phyloP scores from a whole-genome alignment of 2,329 filamentous ascomycete genomes.

The Diaporthe eres region DNA sequence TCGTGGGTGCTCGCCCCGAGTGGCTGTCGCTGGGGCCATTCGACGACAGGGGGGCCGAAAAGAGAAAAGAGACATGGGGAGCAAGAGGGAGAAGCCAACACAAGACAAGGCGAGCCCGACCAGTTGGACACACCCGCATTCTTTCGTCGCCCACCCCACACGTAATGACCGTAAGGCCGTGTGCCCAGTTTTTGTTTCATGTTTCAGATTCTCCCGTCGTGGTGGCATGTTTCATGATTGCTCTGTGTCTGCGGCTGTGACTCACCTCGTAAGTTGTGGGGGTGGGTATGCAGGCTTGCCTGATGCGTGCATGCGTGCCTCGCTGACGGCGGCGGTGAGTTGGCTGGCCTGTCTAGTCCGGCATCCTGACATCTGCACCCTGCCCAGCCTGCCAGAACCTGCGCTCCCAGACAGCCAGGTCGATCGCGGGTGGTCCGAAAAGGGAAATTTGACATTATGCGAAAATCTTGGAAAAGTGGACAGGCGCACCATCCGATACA shows the following conservation, averaged over 20 bases:
- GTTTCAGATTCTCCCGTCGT: slow-evolving; percentile 32
- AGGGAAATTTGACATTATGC: slow-evolving; percentile 33
- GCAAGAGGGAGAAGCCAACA: background rate
- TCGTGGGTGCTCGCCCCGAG: slow-evolving; percentile 18
- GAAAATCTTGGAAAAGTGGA: slow-evolving; percentile 28
- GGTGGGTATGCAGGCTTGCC: slow-evolving; percentile 21
- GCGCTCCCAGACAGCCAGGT: background rate
- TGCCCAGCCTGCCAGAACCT: background rate
- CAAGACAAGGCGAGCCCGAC: slow-evolving; percentile 30
- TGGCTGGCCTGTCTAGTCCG: background rate
- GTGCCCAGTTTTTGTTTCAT: slow-evolving; percentile 37
- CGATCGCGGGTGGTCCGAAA: slow-evolving; percentile 23
- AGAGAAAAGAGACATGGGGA: background rate
- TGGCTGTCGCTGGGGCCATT: slow-evolving; percentile 17
- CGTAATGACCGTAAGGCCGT: slow-evolving; percentile 20
- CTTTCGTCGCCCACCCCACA: slow-evolving; percentile 19
- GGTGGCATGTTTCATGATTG: slow-evolving; percentile 28
- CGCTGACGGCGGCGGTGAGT: slow-evolving; percentile 31
- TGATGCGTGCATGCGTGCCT: slow-evolving; percentile 20
- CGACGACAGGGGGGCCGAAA: slow-evolving; percentile 11
- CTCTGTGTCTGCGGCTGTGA: slow-evolving; percentile 33
- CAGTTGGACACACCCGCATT: slow-evolving; percentile 35
- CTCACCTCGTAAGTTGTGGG: slow-evolving; percentile 31
- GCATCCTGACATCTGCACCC: slow-evolving; percentile 5
- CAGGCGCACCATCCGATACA: slow-evolving; percentile 29